Conservation (phyloP, 1,284 basidiomycete genomes). For the Boletus semigastroideus region DNA sequence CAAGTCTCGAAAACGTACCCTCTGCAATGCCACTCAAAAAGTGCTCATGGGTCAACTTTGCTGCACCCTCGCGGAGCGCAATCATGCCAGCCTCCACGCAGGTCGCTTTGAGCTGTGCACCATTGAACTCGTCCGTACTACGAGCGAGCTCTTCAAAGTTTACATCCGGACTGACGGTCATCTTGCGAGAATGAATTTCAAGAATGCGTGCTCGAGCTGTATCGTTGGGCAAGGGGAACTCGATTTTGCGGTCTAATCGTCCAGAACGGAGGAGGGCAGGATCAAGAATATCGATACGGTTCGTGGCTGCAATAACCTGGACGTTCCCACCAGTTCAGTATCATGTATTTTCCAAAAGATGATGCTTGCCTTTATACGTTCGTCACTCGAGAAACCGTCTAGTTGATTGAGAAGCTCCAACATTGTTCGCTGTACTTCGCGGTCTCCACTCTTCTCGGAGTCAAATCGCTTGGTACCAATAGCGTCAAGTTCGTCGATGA, state of each 20-base stretch:
- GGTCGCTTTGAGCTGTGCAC: slow-evolving; percentile 93
- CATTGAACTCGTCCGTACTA: slow-evolving; percentile 97
- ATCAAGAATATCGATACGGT: slow-evolving; percentile 98
- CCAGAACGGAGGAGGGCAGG: slow-evolving; percentile 97
- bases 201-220: slow-evolving; percentile 96
- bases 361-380: slow-evolving; percentile 80
- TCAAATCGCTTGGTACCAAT: slow-evolving; percentile 98
- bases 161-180: slow-evolving; percentile 85
- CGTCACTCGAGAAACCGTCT: slow-evolving; percentile 95
- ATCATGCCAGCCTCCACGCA: slow-evolving; percentile 99
- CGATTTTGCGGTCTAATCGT: slow-evolving; percentile 93
- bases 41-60: slow-evolving; percentile 89
- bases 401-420: slow-evolving; percentile 98
- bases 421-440: slow-evolving; percentile 99
- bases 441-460: slow-evolving; percentile 97
- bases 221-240: slow-evolving; percentile 94
- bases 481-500: slow-evolving; percentile 97
- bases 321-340: slow-evolving; percentile 8
- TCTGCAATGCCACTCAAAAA: slow-evolving; percentile 93
- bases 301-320: slow-evolving; percentile 98
- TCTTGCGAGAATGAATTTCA: slow-evolving; percentile 95
- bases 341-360: slow-evolving; percentile 1
- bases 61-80: slow-evolving; percentile 86
- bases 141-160: slow-evolving; percentile 87
- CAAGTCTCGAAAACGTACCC: slow-evolving; percentile 47